phyloP scores from a whole-genome alignment of 495 filamentous ascomycete species.

The Haplographium delicatum region DNA sequence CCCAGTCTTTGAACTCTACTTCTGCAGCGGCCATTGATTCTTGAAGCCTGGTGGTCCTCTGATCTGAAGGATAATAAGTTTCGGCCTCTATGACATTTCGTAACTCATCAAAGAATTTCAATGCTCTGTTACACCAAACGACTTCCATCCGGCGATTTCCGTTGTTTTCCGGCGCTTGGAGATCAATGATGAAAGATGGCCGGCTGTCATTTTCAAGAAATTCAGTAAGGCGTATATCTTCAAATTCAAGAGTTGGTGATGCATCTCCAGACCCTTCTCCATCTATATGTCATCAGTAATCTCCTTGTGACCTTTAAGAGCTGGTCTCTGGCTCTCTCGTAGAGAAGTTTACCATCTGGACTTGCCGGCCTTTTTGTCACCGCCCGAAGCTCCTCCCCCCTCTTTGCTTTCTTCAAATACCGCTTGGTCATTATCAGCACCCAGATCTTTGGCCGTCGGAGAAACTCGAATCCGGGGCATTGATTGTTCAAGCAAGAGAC shows the following conservation, averaged over 20 bases:
- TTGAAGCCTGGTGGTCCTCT: background rate
- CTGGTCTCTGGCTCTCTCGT: too few relatives aligned
- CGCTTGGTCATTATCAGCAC: too few relatives aligned
- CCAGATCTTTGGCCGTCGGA: too few relatives aligned
- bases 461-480: too few relatives aligned
- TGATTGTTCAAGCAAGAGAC: too few relatives aligned
- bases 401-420: too few relatives aligned
- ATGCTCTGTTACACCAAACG: constrained; percentile 14
- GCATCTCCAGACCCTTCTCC: background rate
- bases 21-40: constrained; percentile 4
- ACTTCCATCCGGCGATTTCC: constrained; percentile 1
- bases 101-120: constrained; percentile 15
- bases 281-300: background rate
- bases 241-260: too few relatives aligned
- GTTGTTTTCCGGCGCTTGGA: constrained; percentile 21
- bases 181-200: constrained; percentile 62
- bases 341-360: background rate
- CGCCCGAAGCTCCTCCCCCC: too few relatives aligned
- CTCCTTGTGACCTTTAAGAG: background rate
- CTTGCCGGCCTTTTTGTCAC: too few relatives aligned
- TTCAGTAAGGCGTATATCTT: constrained; percentile 53
- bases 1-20: constrained; percentile 17
- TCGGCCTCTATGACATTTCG: constrained; percentile 10
- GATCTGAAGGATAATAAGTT: constrained; percentile 13
- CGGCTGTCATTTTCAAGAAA: constrained; percentile 61